Evolutionary conservation across 306 rosid genomes (phyloP), one percentile per base, ranked within the genome.

Genomic region (Trifolium dubium): DNA sequence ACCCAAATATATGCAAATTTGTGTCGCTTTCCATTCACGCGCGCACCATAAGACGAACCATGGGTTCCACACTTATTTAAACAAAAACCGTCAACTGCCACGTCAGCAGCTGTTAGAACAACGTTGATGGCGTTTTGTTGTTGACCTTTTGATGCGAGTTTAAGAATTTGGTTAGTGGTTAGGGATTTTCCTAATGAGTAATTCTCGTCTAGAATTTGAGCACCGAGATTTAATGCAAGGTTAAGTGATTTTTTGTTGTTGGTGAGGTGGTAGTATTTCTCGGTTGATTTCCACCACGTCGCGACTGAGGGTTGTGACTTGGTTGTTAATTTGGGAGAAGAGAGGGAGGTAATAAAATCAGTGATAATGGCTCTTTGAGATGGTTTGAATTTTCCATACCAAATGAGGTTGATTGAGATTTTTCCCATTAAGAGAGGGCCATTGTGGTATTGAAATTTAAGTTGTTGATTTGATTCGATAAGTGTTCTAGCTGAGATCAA

Each of bases 1-100:
- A 90, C 90, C 96, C 93, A 90, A 1, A 90, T 76, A 78, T 85
- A 90, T 0, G 89, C 88, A 10, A 85, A 90, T 56, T 76, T 89
- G 76, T 68, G 31, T 3, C 54, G 58, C 70, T 81, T 85, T 0
- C 83, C 79, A 6, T 77, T 67, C 10, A 77, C 35, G 15, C 72
- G 43, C 2, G 84, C 67, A 2, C 81, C 81, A 5, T 6, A 0
- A 0, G 85, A 80, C 4, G 90, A 86, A 63, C 89, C 86, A 17
- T 87, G 96, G 1, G 90, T 85, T 0, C 96, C 96, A 8, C 96
- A 86, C 39, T 43, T 73, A 43, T 78, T 89, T 5, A 81, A 74
- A 56, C 96, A 89, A 54, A 89, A 86, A 10, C 90, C 90, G 1
- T 85, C 86, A 0, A 87, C 83, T 0, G 54, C 66, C 13, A 89